Evolutionary conservation across 768 basidiomycete species (phyloP), one percentile per base, ranked within the genome.

Genomic region (Dictyophora rubrovolvata): DNA sequence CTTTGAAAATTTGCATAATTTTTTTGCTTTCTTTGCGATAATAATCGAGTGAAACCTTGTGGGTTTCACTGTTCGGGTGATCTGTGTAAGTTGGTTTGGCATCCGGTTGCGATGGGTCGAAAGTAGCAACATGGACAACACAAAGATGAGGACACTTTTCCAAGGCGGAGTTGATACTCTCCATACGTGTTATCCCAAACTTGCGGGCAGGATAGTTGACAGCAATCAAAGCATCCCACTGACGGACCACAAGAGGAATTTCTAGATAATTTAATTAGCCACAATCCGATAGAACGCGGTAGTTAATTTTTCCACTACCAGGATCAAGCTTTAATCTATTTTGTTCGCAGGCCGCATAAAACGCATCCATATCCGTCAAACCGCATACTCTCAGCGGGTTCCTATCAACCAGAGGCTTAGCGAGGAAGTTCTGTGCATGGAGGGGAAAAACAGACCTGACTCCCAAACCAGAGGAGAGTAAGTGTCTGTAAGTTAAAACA

Each of bases 21-120:
- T 94, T 98, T 64, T 80, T 74, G 64, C 88, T 91, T 74, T 99
- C 96, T 57, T 87, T 79, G 7, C 96, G 77, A 72, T 97, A 98
- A 64, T 89, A 83, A 69, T 98, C 95, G 56, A 98, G 77, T 12
- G 93, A 95, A 49, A 91, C 93, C 79, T 99, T 99, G 74, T 99
- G 94, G 14, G 93, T 95, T 60, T 79, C 78, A 1, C 87, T 85
- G 69, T 95, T 86, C 12, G 93, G 83, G 63, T 93, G 79, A n/a
- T 88, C 83, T 86, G 89, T 91, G 69, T 98, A 96, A 1, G 86
- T 86, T 17, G 95, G 91, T 69, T 94, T 87, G 3, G 56, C 56
- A 42, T 58, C 56, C 1, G 56, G 56, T 12, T 28, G 34, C n/a
- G 48, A 33, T 18, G 56, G 56, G 34, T 73, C 87, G 72, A 92